A percentile compares a stretch with the other conserved stretches of the same genome.
phyloP scores from a whole-genome alignment of 2,329 filamentous ascomycete genomes.

The Botrytis porri region DNA sequence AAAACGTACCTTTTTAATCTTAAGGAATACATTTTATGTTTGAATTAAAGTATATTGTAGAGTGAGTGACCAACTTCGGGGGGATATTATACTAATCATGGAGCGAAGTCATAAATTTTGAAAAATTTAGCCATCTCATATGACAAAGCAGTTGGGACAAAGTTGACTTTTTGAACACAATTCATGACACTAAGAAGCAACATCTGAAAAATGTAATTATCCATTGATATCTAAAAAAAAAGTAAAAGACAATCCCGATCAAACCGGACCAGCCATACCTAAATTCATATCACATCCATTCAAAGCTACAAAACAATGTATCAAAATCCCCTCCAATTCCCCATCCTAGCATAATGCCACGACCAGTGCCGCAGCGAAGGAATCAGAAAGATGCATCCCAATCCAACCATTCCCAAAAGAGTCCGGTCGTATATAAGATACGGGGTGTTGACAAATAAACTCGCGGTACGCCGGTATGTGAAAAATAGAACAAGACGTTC shows the following conservation, averaged over 20 bases:
- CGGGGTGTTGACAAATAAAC: constrained; percentile 29
- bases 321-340: constrained; percentile 1
- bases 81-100: not conserved
- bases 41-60: not conserved
- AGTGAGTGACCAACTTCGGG: not conserved
- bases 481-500: constrained; percentile 40
- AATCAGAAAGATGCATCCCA: constrained; percentile 18
- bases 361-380: constrained; percentile 15
- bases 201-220: not conserved
- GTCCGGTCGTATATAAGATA: constrained; percentile 20
- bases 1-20: not conserved
- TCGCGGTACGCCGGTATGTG: constrained; percentile 30
- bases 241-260: not conserved
- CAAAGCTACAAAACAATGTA: not conserved
- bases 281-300: not conserved
- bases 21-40: not conserved
- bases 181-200: not conserved
- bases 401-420: constrained; percentile 23
- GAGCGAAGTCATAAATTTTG: not conserved
- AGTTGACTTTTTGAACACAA: not conserved
- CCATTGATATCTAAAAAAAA: no score
- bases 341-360: constrained; percentile 16
- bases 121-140: not conserved
- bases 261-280: not conserved
- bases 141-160: not conserved